phyloP scores from a whole-genome alignment of 495 filamentous ascomycete genomes.

The Ramalina intermedia region DNA sequence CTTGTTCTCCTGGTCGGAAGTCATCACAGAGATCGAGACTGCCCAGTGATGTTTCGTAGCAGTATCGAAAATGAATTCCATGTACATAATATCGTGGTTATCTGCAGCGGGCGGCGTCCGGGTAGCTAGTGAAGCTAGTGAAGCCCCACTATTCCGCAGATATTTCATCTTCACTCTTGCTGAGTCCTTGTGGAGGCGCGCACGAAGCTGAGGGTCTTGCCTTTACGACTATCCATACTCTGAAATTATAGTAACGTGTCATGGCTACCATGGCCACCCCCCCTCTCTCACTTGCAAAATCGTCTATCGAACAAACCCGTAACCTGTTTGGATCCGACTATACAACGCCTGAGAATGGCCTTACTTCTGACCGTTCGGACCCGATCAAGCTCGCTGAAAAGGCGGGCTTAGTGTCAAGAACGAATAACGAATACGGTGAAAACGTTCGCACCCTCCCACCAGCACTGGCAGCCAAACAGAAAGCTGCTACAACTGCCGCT shows the following conservation, averaged over 20 bases:
- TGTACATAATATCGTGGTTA: neutral
- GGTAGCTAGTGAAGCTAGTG: too few species aligned
- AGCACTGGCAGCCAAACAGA: constrained; percentile 71
- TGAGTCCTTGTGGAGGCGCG: neutral
- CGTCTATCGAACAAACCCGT: constrained; percentile 51
- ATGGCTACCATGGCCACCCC: constrained; percentile 1
- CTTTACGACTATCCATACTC: neutral
- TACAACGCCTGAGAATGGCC: constrained; percentile 33
- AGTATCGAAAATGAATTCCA: neutral
- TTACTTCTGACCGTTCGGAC: constrained; percentile 18
- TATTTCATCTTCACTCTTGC: neutral
- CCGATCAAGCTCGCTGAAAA: constrained; percentile 23
- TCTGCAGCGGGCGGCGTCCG: neutral
- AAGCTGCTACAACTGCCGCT: constrained; percentile 40
- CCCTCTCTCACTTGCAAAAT: constrained; percentile 1
- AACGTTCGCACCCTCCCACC: constrained; percentile 72
- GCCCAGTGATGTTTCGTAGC: too few species aligned
- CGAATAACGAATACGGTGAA: constrained; percentile 61
- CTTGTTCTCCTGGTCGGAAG: constrained; percentile 36
- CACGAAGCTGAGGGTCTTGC: neutral
- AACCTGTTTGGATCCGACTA: constrained; percentile 47
- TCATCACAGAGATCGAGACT: constrained; percentile 18
- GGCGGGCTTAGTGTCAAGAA: constrained; percentile 42
- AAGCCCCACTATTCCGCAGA: too few species aligned
- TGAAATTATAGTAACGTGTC: neutral